Percentiles rank a stretch among this genome's conserved stretches.
Conservation (phyloP, 176 grass and related monocot genomes). For the Paspalum notatum region DNA sequence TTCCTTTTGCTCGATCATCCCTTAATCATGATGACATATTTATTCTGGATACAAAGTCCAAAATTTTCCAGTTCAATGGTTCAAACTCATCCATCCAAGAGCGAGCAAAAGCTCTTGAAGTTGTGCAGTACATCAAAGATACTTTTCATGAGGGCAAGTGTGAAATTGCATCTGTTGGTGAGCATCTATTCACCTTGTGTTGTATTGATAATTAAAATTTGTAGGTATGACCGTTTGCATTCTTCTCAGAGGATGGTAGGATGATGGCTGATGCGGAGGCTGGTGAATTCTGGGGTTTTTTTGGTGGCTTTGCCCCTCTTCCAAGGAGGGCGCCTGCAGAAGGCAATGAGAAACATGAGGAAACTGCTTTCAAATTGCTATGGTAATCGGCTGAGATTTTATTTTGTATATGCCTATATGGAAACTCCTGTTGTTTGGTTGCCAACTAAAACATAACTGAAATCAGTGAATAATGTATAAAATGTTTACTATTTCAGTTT, state of each 20-base stretch:
- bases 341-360: constrained; percentile 48
- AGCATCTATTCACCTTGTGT: constrained; percentile 35
- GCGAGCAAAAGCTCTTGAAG: constrained; percentile 98
- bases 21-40: constrained; percentile 98
- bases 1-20: constrained; percentile 87
- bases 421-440: constrained; percentile 14
- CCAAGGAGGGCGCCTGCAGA: constrained; percentile 68
- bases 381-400: constrained; percentile 38
- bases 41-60: constrained; percentile 90
- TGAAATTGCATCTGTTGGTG: constrained; percentile 89
- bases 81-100: constrained; percentile 99
- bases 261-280: constrained; percentile 96
- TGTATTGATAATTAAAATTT: constrained; percentile 15
- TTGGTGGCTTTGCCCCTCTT: constrained; percentile 98
- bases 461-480: constrained; percentile 29
- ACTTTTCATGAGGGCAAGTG: constrained; percentile 90
- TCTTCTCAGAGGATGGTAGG: constrained; percentile 82
- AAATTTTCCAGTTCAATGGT: constrained; percentile 99
- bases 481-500: constrained; percentile 58
- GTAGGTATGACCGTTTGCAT: constrained; percentile 44
- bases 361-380: constrained; percentile 66
- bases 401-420: constrained; percentile 12
- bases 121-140: constrained; percentile 98
- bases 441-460: neutral
- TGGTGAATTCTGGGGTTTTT: constrained; percentile 97